Conservation (phyloP, 257 asterid genomes). For the Craterostigma plantagineum region DNA sequence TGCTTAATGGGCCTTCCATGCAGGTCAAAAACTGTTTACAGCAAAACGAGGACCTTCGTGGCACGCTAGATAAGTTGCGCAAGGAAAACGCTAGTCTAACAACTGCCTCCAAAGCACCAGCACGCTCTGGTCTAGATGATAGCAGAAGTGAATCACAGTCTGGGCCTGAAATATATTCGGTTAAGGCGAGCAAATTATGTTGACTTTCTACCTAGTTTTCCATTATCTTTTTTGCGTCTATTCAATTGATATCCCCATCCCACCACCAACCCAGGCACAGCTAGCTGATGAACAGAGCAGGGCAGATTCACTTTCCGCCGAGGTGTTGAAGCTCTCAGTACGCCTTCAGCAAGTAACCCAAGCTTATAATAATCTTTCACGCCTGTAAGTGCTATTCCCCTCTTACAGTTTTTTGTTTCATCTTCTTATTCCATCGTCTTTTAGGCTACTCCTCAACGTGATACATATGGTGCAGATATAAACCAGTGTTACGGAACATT, state of each 20-base stretch:
- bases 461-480: constrained; percentile 32
- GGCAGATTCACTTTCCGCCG: constrained; percentile 66
- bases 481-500: constrained; percentile 62
- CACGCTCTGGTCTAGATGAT: constrained; percentile 20
- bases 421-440: neutral
- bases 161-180: constrained; percentile 31
- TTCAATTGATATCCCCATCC: constrained; percentile 8
- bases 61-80: constrained; percentile 48
- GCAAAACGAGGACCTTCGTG: constrained; percentile 80
- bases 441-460: constrained; percentile 1
- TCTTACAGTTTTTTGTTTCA: neutral
- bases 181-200: constrained; percentile 47
- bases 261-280: too few species aligned
- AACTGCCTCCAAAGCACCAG: constrained; percentile 16
- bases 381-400: constrained; percentile 40
- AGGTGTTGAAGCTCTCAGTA: constrained; percentile 63
- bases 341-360: constrained; percentile 72
- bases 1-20: constrained; percentile 8
- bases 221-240: too few species aligned
- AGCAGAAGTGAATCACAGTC: constrained; percentile 17
- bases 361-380: constrained; percentile 51
- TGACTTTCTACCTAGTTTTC: too few species aligned
- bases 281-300: constrained; percentile 74
- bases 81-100: constrained; percentile 31
- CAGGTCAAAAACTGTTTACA: constrained; percentile 70